Base-by-base conservation (phyloP, 192 early-diverging fungal genomes). In the Umbelopsis sp. region DNA sequence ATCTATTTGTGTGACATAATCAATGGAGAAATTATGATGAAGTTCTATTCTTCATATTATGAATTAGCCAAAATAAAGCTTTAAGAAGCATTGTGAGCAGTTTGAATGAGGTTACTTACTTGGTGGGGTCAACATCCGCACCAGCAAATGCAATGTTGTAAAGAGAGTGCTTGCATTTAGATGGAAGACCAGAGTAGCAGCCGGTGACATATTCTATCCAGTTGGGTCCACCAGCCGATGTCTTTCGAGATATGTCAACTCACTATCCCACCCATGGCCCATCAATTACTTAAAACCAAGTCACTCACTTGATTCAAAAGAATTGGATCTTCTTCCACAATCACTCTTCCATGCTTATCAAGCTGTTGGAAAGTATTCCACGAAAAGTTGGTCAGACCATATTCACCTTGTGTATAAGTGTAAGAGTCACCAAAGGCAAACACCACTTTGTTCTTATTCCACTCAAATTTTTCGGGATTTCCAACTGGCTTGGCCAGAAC, bases 141-240 rank as follows among this genome's bases (percentile, higher is more conserved):
- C 56, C 56, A 32, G 56, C 56, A n/a, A 62, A 62, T 14, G 56
- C 56, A 36, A 62, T 62, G 31, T 62, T 62, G 31, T 62, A 62
- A 62, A 62, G 56, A 14, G 56, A 62, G 26, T 62, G 56, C 14
- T 62, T 62, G 20, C 56, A 62, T 20, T 62, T 62, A 11, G 56
- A 62, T 5, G 56, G 56, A 9, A 62, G 31, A 17, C 56, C 56
- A 0, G 31, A 62, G n/a, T 62, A 62, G 14, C 56, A 62, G 17
- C 17, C 56, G 17, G 56, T 62, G 16, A 62, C 31, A 62, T 62
- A 14, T 16, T 62, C 56, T 6, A 62, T 62, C 56, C 56, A 62
- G 17, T 62, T 62, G 32, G 56, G 56, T 32, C 56, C 56, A 34
- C 56, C 56, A 29, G 56, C 56, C 31, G 56, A 62, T 34, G 56